phyloP scores from a whole-genome alignment of 441 rosid genomes.

The Jatropha podagrica region DNA sequence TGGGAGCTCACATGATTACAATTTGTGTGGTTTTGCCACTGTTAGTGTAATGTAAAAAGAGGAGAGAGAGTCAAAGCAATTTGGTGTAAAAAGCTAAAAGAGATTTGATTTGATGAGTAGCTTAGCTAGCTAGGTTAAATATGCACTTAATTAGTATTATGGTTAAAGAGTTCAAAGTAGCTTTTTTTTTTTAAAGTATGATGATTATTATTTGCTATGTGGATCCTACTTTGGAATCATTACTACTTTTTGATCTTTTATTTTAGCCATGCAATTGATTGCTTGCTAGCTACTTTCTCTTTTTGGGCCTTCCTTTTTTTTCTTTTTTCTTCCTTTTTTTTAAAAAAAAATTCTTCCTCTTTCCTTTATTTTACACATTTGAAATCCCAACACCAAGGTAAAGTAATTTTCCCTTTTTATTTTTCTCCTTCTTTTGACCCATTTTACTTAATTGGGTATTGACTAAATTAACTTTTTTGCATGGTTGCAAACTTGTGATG shows the following conservation, averaged over 20 bases:
- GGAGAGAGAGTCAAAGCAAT: neutral
- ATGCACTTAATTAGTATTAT: conserved; percentile 4
- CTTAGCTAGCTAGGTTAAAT: conserved; percentile 8
- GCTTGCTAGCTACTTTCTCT: neutral
- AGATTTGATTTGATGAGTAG: neutral
- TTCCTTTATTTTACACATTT: neutral
- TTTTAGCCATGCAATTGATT: conserved; percentile 34
- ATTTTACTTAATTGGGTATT: neutral
- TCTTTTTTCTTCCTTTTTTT: neutral
- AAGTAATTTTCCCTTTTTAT: neutral
- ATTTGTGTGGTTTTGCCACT: conserved; percentile 29
- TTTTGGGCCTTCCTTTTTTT: neutral
- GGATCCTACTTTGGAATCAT: conserved; percentile 34
- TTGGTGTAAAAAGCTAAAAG: conserved; percentile 11
- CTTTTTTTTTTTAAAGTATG: conserved; percentile 21
- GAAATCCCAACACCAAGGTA: conserved; percentile 1
- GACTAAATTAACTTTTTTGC: too few species aligned
- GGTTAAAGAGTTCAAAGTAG: conserved; percentile 35
- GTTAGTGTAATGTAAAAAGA: conserved; percentile 17
- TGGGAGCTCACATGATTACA: conserved; percentile 37
- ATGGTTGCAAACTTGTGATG: too few species aligned
- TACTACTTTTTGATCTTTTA: conserved; percentile 26
- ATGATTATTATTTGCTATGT: conserved; percentile 23
- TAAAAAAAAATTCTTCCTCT: neutral
- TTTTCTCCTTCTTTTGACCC: neutral